Conservation (phyloP, 1,139 yeast genomes). For the Debaryomyces sp. region DNA sequence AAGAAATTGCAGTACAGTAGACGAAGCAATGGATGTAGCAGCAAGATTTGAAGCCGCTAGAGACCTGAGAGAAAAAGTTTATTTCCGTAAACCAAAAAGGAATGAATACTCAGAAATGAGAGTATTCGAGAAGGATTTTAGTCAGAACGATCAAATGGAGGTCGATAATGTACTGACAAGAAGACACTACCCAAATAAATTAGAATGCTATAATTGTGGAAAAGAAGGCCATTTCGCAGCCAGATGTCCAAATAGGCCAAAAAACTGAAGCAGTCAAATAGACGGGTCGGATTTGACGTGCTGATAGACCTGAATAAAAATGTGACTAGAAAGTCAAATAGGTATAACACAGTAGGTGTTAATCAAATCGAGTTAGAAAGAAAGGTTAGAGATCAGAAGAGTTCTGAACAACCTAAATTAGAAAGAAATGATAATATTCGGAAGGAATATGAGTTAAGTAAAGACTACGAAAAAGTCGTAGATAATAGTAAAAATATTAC, state of each 20-base stretch:
- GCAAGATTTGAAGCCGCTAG: no score
- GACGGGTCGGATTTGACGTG: not conserved
- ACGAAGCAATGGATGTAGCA: no score
- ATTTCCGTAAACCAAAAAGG: no score
- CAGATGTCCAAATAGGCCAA: not conserved
- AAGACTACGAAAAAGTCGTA: not conserved
- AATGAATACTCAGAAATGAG: no score
- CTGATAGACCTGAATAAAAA: not conserved
- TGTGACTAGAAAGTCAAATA: not conserved
- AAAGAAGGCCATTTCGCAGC: not conserved
- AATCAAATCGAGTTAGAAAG: not conserved
- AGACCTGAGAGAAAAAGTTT: no score
- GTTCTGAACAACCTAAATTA: not conserved
- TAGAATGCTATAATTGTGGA: not conserved
- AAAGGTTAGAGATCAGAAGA: not conserved
- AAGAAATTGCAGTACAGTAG: no score
- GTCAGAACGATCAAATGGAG: not conserved
- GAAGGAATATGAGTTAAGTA: not conserved
- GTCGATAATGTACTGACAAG: not conserved
- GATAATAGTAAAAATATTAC: not conserved
- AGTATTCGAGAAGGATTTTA: no score
- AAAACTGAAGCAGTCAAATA: slow-evolving; percentile 4
- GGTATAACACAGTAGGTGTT: not conserved
- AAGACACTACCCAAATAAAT: not conserved
- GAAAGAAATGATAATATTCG: not conserved